phyloP scores from a whole-genome alignment of 2,329 filamentous ascomycete genomes.

The Aplosporella prunicola region DNA sequence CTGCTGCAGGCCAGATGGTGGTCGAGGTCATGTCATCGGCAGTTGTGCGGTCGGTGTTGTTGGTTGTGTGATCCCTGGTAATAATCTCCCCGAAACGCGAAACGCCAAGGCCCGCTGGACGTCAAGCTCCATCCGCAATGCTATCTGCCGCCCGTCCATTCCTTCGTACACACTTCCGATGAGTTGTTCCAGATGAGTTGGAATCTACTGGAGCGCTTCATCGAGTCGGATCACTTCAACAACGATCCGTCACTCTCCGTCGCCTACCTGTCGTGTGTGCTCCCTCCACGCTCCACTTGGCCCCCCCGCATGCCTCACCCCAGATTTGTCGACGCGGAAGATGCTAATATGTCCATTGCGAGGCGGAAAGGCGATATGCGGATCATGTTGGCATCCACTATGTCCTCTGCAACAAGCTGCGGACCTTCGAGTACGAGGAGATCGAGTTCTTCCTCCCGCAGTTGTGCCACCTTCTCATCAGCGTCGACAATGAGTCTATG shows the following conservation, averaged over 20 bases:
- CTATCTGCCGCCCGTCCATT: conserved; percentile 1
- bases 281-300: conserved; percentile 14
- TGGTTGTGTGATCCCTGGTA: not conserved
- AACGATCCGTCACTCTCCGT: conserved; percentile 81
- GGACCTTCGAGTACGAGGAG: conserved; percentile 81
- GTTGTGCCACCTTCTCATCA: conserved; percentile 79
- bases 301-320: conserved; percentile 13
- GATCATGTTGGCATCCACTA: conserved; percentile 86
- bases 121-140: conserved; percentile 6
- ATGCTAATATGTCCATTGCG: conserved; percentile 13
- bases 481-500: conserved; percentile 85
- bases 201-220: conserved; percentile 82
- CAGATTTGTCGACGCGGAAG: too few relatives aligned
- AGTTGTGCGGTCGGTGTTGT: not conserved
- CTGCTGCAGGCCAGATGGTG: too few relatives aligned
- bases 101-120: conserved; percentile 2
- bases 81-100: not conserved
- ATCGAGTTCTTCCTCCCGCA: conserved; percentile 85
- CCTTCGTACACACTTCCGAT: conserved; percentile 6
- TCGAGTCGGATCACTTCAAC: conserved; percentile 91
- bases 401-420: conserved; percentile 78
- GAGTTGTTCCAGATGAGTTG: conserved; percentile 43
- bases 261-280: conserved; percentile 73
- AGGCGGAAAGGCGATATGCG: conserved; percentile 74
- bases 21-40: too few relatives aligned